These are phyloP conservation scores for Daldinia loculata DNA, from an alignment of 495 filamentous ascomycete genomes.

Conservation along the genomic window DNA sequence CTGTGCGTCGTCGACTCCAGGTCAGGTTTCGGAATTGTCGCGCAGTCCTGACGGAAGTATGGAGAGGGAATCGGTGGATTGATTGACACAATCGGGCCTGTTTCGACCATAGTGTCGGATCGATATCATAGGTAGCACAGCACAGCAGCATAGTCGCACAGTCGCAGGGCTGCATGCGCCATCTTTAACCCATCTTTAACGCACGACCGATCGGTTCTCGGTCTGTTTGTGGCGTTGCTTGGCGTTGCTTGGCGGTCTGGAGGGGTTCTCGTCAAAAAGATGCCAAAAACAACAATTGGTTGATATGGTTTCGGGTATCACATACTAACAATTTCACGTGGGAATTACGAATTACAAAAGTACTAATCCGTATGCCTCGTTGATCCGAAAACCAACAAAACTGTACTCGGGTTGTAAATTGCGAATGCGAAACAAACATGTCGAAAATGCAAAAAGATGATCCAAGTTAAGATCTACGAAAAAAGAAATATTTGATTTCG, in stretches of 20 bases:
- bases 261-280: not conserved
- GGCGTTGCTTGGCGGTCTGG: not conserved
- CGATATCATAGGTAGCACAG: slow-evolving; percentile 11
- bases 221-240: not conserved
- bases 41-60: slow-evolving; percentile 14
- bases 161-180: slow-evolving; percentile 13
- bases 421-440: not conserved
- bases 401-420: not conserved
- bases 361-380: too few species aligned
- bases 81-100: slow-evolving; percentile 27
- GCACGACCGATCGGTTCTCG: slow-evolving; percentile 17
- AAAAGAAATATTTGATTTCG: not conserved
- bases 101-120: slow-evolving; percentile 29
- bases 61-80: slow-evolving; percentile 23
- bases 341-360: not conserved
- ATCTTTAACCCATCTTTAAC: slow-evolving; percentile 25
- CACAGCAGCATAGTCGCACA: not conserved
- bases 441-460: not conserved
- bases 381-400: too few species aligned
- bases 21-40: slow-evolving; percentile 20
- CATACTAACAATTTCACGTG: not conserved
- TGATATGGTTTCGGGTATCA: not conserved
- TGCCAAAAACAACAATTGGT: not conserved
- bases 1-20: slow-evolving; percentile 3
- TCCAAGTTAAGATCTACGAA: not conserved